A percentile compares a stretch with the other conserved stretches of the same genome.
phyloP scores from a whole-genome alignment of 306 rosid species.

The Casuarina equisetifolia region DNA sequence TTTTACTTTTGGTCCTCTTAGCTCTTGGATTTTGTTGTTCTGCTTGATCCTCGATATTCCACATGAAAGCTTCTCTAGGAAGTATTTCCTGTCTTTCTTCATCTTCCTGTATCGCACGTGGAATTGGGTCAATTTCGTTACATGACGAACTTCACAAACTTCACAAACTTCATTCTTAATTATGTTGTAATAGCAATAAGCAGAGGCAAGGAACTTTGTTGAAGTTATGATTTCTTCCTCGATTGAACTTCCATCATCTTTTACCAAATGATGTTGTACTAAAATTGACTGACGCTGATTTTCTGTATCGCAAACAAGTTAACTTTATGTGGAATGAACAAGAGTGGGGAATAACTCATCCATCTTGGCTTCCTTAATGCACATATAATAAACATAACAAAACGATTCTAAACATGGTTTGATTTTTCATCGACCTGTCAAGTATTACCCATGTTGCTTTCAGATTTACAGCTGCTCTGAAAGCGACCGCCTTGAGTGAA shows the following conservation, averaged over 20 bases:
- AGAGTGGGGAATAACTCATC: not conserved
- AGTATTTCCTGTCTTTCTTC: slow-evolving; percentile 61
- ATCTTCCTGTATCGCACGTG: slow-evolving; percentile 50
- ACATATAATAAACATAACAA: slow-evolving; percentile 1
- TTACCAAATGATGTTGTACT: too few species aligned
- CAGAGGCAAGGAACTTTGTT: too few species aligned
- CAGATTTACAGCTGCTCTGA: slow-evolving; percentile 38
- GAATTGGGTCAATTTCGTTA: slow-evolving; percentile 9
- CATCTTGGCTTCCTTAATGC: not conserved
- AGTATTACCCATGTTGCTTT: slow-evolving; percentile 76
- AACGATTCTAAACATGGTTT: slow-evolving; percentile 13
- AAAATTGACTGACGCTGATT: too few species aligned
- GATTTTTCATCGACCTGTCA: slow-evolving; percentile 58
- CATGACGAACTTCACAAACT: too few species aligned
- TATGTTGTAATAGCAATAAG: too few species aligned
- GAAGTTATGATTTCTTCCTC: too few species aligned
- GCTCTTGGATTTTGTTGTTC: slow-evolving; percentile 31
- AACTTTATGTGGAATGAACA: not conserved
- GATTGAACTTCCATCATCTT: too few species aligned
- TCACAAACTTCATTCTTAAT: too few species aligned
- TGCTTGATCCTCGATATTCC: slow-evolving; percentile 59
- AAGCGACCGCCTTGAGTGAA: slow-evolving; percentile 50
- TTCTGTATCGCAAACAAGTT: too few species aligned
- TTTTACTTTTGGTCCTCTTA: slow-evolving; percentile 44
- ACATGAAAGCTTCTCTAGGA: slow-evolving; percentile 55